Evolutionary conservation across 2,329 filamentous ascomycete genomes (phyloP).

Genomic region (Dothideomycetidae sp.): DNA sequence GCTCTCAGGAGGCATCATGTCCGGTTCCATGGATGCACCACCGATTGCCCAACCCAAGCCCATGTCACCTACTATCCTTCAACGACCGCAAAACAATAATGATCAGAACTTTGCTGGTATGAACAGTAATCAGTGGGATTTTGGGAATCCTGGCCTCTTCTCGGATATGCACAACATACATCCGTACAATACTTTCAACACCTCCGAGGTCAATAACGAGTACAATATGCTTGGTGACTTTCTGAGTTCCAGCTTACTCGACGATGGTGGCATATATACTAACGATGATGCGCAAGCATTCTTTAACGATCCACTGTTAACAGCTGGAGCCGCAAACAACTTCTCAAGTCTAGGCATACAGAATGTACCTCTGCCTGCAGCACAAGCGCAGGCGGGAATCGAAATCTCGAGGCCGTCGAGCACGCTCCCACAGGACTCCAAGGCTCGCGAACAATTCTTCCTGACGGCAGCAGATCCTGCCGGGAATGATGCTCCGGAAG

Average conservation of each 20-base stretch:
- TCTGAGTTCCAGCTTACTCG: constrained; percentile 76
- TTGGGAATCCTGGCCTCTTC: constrained; percentile 60
- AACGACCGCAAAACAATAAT: constrained; percentile 47
- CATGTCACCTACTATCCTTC: constrained; percentile 51
- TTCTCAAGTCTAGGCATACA: constrained; percentile 21
- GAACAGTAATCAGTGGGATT: constrained; percentile 65
- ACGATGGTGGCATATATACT: constrained; percentile 41
- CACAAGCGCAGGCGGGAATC: constrained; percentile 33
- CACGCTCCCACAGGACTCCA: constrained; percentile 47
- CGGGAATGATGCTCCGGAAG: constrained; percentile 72
- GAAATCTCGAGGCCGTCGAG: constrained; percentile 48
- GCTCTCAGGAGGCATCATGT: constrained; percentile 9
- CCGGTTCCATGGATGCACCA: constrained; percentile 24
- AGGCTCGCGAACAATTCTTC: constrained; percentile 75
- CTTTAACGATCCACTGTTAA: constrained; percentile 44
- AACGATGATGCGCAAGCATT: constrained; percentile 34
- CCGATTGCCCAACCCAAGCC: constrained; percentile 59
- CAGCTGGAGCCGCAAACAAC: constrained; percentile 29
- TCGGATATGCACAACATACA: constrained; percentile 92
- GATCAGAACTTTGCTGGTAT: constrained; percentile 22
- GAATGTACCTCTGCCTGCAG: constrained; percentile 8
- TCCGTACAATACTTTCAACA: constrained; percentile 86
- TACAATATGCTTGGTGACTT: constrained; percentile 97
- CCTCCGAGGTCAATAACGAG: constrained; percentile 89
- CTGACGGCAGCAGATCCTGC: constrained; percentile 92